Percentiles rank a stretch among this genome's conserved stretches.
These are phyloP conservation scores for Lactuca saligna DNA, from an alignment of 129 eudicot species.

Conservation along the genomic window DNA sequence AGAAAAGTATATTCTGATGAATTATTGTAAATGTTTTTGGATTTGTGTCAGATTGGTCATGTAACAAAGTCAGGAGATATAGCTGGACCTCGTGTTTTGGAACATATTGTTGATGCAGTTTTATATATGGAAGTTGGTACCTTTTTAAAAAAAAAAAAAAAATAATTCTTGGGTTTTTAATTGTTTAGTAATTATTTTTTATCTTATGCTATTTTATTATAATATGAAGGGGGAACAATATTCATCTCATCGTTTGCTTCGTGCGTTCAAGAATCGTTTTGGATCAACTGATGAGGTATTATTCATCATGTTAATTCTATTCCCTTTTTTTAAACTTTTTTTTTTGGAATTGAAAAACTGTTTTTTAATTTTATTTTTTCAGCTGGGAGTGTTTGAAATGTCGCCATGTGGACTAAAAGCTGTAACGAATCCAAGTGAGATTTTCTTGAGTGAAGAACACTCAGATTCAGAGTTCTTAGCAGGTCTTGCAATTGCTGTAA, in stretches of 20 bases:
- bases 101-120: conserved; percentile 95
- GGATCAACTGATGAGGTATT: conserved; percentile 95
- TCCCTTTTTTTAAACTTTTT: neutral
- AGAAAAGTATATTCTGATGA: neutral
- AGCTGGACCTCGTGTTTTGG: conserved; percentile 98
- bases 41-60: conserved; percentile 73
- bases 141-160: conserved; percentile 1
- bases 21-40: neutral
- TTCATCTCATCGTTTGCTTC: conserved; percentile 86
- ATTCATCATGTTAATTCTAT: neutral
- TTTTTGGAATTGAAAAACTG: neutral
- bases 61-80: conserved; percentile 94
- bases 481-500: conserved; percentile 79
- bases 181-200: neutral
- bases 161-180: conserved; percentile 11
- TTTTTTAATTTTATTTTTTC: neutral
- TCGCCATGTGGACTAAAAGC: conserved; percentile 75
- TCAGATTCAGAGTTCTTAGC: conserved; percentile 75
- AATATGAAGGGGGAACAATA: conserved; percentile 75
- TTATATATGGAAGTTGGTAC: conserved; percentile 86
- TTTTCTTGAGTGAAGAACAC: conserved; percentile 62
- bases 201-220: neutral
- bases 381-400: conserved; percentile 98
- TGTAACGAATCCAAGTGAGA: conserved; percentile 77
- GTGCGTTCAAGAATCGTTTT: conserved; percentile 88